Conservation (phyloP, 257 asterid species). For the Capsicum chinense region DNA sequence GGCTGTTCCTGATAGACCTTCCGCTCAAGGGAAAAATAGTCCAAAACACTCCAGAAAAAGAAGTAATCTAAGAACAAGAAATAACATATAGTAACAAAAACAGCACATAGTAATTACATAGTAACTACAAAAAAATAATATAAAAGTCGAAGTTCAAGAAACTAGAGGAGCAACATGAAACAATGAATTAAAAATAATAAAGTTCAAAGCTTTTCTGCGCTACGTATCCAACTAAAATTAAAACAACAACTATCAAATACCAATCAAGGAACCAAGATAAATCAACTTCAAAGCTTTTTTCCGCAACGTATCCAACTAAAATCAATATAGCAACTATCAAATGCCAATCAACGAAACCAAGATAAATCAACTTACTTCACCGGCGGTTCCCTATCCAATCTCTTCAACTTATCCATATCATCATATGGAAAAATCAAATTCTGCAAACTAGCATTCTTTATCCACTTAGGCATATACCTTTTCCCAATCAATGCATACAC, state of each 20-base stretch:
- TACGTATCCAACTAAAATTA: background rate
- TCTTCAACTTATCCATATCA: slow-evolving; percentile 72
- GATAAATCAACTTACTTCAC: slow-evolving; percentile 67
- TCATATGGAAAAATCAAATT: slow-evolving; percentile 91
- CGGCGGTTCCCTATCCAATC: slow-evolving; percentile 86
- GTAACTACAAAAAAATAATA: no score
- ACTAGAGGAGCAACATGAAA: no score
- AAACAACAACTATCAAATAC: no score
- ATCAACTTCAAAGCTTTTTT: background rate
- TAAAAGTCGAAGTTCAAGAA: no score
- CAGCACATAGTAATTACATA: no score
- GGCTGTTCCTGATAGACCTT: no score
- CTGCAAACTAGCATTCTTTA: slow-evolving; percentile 86
- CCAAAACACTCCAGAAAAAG: no score
- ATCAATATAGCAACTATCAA: background rate
- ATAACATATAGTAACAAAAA: no score
- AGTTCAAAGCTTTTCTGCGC: background rate
- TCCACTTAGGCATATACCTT: slow-evolving; percentile 84
- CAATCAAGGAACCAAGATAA: no score
- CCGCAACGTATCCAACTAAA: background rate
- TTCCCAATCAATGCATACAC: slow-evolving; percentile 90
- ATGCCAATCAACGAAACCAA: background rate
- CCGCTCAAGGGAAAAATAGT: no score
- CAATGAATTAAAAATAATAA: background rate
- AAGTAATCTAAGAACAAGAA: no score